These are phyloP conservation scores for Teunomyces tritomae DNA, from an alignment of 805 yeast genomes.

Conservation along the genomic window DNA sequence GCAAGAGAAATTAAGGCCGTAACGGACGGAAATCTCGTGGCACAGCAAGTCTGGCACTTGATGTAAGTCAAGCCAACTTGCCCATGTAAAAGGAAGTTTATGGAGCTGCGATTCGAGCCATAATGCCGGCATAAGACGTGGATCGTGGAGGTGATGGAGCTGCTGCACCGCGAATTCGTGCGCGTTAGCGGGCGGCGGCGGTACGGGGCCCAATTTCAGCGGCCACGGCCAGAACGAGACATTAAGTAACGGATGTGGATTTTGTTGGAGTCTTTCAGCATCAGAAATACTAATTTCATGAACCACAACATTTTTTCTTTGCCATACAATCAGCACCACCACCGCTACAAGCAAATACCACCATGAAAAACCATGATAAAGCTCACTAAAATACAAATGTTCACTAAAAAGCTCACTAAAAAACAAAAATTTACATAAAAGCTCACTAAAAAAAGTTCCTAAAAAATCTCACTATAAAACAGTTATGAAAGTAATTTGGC, in stretches of 20 bases:
- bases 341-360: too few relatives aligned
- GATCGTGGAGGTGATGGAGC: conserved; percentile 20
- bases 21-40: background rate
- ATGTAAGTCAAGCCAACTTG: conserved; percentile 16
- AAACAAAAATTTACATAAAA: too few relatives aligned
- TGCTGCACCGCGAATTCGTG: background rate
- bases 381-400: too few relatives aligned
- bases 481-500: background rate
- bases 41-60: background rate
- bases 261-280: background rate
- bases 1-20: background rate
- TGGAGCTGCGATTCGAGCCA: conserved; percentile 14
- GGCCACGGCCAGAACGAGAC: background rate
- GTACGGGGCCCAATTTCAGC: too few relatives aligned
- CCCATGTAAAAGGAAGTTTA: conserved; percentile 32
- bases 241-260: background rate
- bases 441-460: background rate
- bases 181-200: too few relatives aligned
- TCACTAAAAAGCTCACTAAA: too few relatives aligned
- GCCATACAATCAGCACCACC: background rate
- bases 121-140: conserved; percentile 28
- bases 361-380: too few relatives aligned
- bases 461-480: too few relatives aligned
- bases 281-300: background rate
- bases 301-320: too few relatives aligned